phyloP scores from a whole-genome alignment of 495 filamentous ascomycete species.

The Neurospora terricola region DNA sequence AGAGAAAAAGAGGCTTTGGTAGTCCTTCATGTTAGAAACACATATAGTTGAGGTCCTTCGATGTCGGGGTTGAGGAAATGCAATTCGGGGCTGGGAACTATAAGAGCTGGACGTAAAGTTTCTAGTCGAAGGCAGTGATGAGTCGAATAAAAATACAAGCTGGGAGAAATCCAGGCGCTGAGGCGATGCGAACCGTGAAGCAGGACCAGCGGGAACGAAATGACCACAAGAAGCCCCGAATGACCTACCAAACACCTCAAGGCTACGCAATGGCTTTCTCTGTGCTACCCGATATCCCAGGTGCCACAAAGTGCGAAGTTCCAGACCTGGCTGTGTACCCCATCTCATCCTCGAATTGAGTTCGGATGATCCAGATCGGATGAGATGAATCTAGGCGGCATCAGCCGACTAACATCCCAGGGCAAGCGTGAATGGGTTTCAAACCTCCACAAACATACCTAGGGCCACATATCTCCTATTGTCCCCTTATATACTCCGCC shows the following conservation, averaged over 20 bases:
- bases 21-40: background rate
- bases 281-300: background rate
- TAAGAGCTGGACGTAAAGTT: background rate
- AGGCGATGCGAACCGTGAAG: background rate
- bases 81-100: background rate
- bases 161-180: background rate
- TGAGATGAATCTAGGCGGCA: background rate
- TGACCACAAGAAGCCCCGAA: background rate
- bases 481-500: background rate
- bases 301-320: background rate
- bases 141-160: background rate
- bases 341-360: background rate
- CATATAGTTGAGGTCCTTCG: background rate
- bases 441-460: background rate
- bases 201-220: background rate
- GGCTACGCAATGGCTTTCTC: background rate
- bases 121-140: background rate
- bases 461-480: background rate
- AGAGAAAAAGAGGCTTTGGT: background rate
- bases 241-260: background rate
- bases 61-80: background rate
- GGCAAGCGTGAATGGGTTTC: background rate
- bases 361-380: background rate
- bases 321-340: background rate
- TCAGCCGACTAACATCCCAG: background rate